These are phyloP conservation scores for Fusarium sp. DNA, from an alignment of 2,329 filamentous ascomycete species.

Conservation along the genomic window DNA sequence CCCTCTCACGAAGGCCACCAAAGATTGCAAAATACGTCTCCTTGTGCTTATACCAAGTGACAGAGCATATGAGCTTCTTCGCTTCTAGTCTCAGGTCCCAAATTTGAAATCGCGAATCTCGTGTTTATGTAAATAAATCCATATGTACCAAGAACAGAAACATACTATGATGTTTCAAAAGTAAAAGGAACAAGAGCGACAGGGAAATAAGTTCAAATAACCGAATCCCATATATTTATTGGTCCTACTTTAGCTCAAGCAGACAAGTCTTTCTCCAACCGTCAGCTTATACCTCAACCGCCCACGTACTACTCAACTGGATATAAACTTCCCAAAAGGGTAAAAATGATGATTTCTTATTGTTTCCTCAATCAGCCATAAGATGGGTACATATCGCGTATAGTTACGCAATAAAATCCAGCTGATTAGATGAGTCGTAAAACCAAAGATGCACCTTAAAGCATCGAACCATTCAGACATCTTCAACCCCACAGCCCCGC, in stretches of 20 bases:
- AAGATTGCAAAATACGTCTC: rapidly evolving
- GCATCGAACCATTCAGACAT: conserved; percentile 7
- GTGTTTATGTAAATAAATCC: neutral
- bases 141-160: too few species aligned
- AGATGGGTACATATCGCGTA: too few species aligned
- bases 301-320: too few species aligned
- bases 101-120: neutral
- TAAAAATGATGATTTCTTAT: neutral
- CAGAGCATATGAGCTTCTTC: neutral
- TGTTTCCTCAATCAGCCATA: neutral
- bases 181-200: neutral
- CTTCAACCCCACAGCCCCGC: conserved; percentile 28
- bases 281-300: too few species aligned
- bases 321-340: neutral
- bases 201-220: too few species aligned
- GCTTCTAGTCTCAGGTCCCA: neutral
- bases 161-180: neutral
- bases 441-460: neutral
- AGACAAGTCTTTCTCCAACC: too few species aligned
- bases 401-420: neutral
- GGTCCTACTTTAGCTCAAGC: neutral
- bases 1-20: rapidly evolving
- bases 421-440: neutral
- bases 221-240: neutral
- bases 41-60: neutral